Evolutionary conservation across 2,329 filamentous ascomycete species (phyloP).

Genomic region (Tolypocladium cylindrosporum): DNA sequence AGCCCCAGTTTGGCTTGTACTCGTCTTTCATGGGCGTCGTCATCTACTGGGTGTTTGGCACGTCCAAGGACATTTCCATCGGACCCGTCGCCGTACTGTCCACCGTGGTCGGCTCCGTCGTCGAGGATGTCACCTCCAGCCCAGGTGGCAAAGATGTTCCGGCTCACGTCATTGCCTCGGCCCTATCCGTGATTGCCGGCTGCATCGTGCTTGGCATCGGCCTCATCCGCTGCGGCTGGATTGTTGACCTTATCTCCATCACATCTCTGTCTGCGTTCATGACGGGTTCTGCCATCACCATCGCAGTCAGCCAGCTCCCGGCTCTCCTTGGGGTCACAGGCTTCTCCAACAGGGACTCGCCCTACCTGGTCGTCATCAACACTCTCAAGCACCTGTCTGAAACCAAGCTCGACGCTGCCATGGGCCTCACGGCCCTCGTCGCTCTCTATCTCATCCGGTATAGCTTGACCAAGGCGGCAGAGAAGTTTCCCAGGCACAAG

Average conservation of each 20-base stretch:
- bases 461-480: slow-evolving; percentile 54
- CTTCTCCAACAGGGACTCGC: slow-evolving; percentile 65
- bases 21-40: slow-evolving; percentile 94
- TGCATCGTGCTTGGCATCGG: slow-evolving; percentile 71
- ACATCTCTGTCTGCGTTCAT: slow-evolving; percentile 91
- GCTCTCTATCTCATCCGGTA: slow-evolving; percentile 69
- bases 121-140: slow-evolving; percentile 48
- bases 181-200: slow-evolving; percentile 68
- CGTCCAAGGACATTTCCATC: slow-evolving; percentile 97
- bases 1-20: slow-evolving; percentile 67
- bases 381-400: slow-evolving; percentile 61
- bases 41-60: slow-evolving; percentile 96
- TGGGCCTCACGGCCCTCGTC: slow-evolving; percentile 74
- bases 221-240: slow-evolving; percentile 71
- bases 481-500: slow-evolving; percentile 56
- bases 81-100: slow-evolving; percentile 95
- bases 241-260: slow-evolving; percentile 87
- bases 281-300: slow-evolving; percentile 89
- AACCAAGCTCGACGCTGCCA: slow-evolving; percentile 67
- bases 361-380: slow-evolving; percentile 78
- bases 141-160: slow-evolving; percentile 41
- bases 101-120: slow-evolving; percentile 75
- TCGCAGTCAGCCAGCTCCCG: slow-evolving; percentile 74
- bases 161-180: slow-evolving; percentile 62
- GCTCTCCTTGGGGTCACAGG: slow-evolving; percentile 68